phyloP scores from a whole-genome alignment of 2,329 filamentous ascomycete species.

The Aureobasidium sp. region DNA sequence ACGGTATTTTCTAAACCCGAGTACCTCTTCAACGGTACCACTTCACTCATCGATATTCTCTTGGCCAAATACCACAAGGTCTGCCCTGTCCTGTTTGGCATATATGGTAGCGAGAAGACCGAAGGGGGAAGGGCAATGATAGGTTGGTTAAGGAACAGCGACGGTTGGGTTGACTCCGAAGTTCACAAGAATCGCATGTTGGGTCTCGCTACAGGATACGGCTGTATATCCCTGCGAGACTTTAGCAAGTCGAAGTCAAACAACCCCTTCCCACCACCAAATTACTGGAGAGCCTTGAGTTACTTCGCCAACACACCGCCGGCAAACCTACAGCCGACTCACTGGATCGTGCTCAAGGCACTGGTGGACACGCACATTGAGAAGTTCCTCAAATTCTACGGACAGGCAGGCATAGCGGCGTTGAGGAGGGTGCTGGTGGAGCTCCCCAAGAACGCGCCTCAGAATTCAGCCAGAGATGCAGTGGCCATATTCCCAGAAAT shows the following conservation, averaged over 20 bases:
- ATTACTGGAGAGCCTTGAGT: constrained; percentile 77
- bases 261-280: constrained; percentile 68
- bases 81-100: constrained; percentile 80
- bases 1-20: constrained; percentile 63
- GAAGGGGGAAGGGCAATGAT: constrained; percentile 57
- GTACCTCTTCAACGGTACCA: constrained; percentile 50
- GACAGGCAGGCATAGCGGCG: constrained; percentile 63
- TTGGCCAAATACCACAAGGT: constrained; percentile 75
- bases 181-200: constrained; percentile 75
- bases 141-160: constrained; percentile 57
- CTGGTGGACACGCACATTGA: constrained; percentile 57
- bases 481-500: constrained; percentile 16
- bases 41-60: constrained; percentile 66
- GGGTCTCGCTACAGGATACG: constrained; percentile 75
- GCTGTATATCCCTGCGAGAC: constrained; percentile 72
- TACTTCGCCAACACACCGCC: constrained; percentile 68
- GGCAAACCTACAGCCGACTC: constrained; percentile 39
- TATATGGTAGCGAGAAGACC: constrained; percentile 67
- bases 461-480: constrained; percentile 6
- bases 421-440: constrained; percentile 65
- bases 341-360: constrained; percentile 43
- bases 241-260: constrained; percentile 59
- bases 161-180: constrained; percentile 55
- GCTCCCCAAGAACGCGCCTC: constrained; percentile 45
- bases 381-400: constrained; percentile 74